phyloP scores from a whole-genome alignment of 2,329 filamentous ascomycete genomes.

The Alternaria brassicicola region DNA sequence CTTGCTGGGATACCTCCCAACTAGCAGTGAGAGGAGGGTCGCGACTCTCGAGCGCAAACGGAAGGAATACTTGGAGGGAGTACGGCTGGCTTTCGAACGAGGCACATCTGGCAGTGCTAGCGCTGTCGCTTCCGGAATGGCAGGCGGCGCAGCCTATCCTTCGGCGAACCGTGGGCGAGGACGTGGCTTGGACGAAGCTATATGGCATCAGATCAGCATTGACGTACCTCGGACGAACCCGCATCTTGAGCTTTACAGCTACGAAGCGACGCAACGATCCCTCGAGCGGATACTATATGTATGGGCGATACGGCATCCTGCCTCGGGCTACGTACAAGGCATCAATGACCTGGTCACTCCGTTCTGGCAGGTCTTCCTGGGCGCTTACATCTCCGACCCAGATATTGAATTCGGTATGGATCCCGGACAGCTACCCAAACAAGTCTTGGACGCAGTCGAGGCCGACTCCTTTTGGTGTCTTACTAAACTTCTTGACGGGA shows the following conservation, averaged over 20 bases:
- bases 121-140: conserved; percentile 59
- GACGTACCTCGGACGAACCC: conserved; percentile 96
- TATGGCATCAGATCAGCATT: conserved; percentile 99
- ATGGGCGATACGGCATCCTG: conserved; percentile 96
- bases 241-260: conserved; percentile 91
- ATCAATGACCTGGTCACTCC: conserved; percentile 98
- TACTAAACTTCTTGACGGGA: conserved; percentile 96
- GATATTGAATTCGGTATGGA: conserved; percentile 96
- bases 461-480: conserved; percentile 98
- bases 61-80: conserved; percentile 94
- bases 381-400: conserved; percentile 90
- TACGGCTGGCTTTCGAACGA: conserved; percentile 69
- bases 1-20: conserved; percentile 90
- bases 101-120: conserved; percentile 52
- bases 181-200: conserved; percentile 88
- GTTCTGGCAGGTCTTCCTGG: conserved; percentile 97
- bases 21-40: conserved; percentile 92
- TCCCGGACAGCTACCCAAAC: conserved; percentile 86
- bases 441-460: conserved; percentile 94
- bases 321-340: conserved; percentile 96
- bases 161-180: conserved; percentile 64
- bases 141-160: conserved; percentile 51
- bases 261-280: conserved; percentile 93
- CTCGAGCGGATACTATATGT: conserved; percentile 94
- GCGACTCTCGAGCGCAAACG: conserved; percentile 90